A percentile compares a stretch with the other conserved stretches of the same genome.
Evolutionary conservation across 192 early-diverging fungal genomes (phyloP).

Genomic region (Coemansia sp.): DNA sequence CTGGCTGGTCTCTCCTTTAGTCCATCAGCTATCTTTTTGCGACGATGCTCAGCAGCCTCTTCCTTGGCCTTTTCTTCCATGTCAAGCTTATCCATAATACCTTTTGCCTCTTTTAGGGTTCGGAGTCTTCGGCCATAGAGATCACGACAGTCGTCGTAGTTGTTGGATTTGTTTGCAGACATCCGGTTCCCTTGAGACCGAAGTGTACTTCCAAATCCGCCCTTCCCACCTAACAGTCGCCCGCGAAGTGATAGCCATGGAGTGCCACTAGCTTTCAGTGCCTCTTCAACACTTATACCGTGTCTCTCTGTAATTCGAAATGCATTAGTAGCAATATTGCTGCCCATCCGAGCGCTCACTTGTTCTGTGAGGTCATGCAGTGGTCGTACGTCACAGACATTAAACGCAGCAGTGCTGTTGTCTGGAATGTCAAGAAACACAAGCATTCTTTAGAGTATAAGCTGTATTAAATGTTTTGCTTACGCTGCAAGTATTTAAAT

Average conservation of each 20-base stretch:
- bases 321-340: background rate
- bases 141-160: conserved; percentile 93
- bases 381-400: conserved; percentile 26
- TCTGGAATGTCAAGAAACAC: conserved; percentile 28
- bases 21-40: conserved; percentile 81
- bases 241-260: conserved; percentile 27
- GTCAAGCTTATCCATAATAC: conserved; percentile 56
- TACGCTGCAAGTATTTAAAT: background rate
- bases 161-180: conserved; percentile 84
- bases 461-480: background rate
- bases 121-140: conserved; percentile 83
- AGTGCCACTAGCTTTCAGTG: conserved; percentile 1
- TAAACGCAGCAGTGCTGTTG: conserved; percentile 15
- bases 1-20: conserved; percentile 61
- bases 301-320: conserved; percentile 30
- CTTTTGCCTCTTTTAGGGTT: conserved; percentile 87
- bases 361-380: conserved; percentile 27
- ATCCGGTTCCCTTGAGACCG: conserved; percentile 89
- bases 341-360: conserved; percentile 6
- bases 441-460: conserved; percentile 19
- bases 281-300: conserved; percentile 21
- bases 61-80: conserved; percentile 23
- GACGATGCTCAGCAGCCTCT: conserved; percentile 64
- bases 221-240: conserved; percentile 79
- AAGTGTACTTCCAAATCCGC: conserved; percentile 94